Evolutionary conservation across 2,329 filamentous ascomycete species (phyloP), one percentile per base, ranked within the genome.

Genomic region (Pseudogymnoascus sp.): DNA sequence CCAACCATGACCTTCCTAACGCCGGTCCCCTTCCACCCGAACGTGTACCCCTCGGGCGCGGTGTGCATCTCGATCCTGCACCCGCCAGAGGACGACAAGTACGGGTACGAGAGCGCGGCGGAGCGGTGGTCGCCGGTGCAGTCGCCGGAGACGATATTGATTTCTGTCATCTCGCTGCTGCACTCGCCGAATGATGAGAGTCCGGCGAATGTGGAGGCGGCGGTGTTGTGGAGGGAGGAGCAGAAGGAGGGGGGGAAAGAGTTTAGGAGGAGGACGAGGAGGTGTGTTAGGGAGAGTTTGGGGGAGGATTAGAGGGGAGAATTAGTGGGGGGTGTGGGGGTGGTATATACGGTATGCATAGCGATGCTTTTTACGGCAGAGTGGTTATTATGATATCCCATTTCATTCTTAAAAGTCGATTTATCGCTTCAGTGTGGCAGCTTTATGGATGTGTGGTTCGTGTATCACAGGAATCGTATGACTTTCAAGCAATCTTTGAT

Each of bases 41-140:
- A 97, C 75, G 90, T 99, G 74, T 97, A 97, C 78, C 79, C 85
- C 7, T 86, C 85, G 72, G 95, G 95, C 71, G 86, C 88, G 68
- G 90, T 99, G 64, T 99, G 95, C 82, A 97, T 99, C 75, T 96
- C 90, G 46, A 99, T 99, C 77, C 83, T 99, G 44, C 95, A 99
- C 76, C 90, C 93, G 11, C 93, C 95, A 4, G 93, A 91, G 77
- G 93, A 97, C 72, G 95, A 99, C 73, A 87, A 90, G 73, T 95
- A 90, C 76, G 93, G 93, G 62, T 99, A 99, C 79, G 95, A 99
- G 77, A 84, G 84, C 26, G 93, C 92, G 15, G 83, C 86, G 31
- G 95, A 99, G 81, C 86, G 95, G 65, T 99, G 95, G 95, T 90
- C 85, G 64, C 95, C 95, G 29, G 93, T 97, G 1, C 95, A 97